Conservation (phyloP, 306 rosid species). For the Lathyrus aphaca region DNA sequence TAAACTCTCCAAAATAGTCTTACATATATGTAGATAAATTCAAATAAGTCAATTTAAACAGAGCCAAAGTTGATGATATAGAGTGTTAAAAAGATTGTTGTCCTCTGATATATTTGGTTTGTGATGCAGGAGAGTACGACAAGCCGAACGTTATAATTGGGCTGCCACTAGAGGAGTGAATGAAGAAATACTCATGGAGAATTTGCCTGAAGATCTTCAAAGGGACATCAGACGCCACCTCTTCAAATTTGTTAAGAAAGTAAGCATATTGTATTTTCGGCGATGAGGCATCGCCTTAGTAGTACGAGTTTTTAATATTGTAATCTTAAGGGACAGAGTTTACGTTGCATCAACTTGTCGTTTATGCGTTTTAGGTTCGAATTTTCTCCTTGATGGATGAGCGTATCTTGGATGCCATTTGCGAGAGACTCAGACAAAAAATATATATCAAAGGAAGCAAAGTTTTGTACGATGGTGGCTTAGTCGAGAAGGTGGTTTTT, state of each 20-base stretch:
- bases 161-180: conserved; percentile 94
- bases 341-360: neutral
- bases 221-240: conserved; percentile 83
- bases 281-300: neutral
- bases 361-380: conserved; percentile 57
- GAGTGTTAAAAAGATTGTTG: neutral
- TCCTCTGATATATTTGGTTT: conserved; percentile 19
- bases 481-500: conserved; percentile 83
- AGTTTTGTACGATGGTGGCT: conserved; percentile 57
- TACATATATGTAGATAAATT: neutral
- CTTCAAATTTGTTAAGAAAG: conserved; percentile 44
- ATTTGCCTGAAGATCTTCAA: conserved; percentile 85
- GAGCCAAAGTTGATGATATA: neutral
- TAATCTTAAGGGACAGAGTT: neutral
- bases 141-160: conserved; percentile 81
- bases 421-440: conserved; percentile 74
- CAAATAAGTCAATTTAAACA: neutral
- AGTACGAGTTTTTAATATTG: neutral
- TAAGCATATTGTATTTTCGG: neutral
- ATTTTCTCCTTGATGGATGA: conserved; percentile 80
- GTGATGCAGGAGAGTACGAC: conserved; percentile 66
- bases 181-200: conserved; percentile 76
- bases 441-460: conserved; percentile 82
- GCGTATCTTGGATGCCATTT: conserved; percentile 72
- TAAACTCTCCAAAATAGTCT: neutral